phyloP scores from a whole-genome alignment of 495 filamentous ascomycete genomes.

The Beverwykella pulmonaria region DNA sequence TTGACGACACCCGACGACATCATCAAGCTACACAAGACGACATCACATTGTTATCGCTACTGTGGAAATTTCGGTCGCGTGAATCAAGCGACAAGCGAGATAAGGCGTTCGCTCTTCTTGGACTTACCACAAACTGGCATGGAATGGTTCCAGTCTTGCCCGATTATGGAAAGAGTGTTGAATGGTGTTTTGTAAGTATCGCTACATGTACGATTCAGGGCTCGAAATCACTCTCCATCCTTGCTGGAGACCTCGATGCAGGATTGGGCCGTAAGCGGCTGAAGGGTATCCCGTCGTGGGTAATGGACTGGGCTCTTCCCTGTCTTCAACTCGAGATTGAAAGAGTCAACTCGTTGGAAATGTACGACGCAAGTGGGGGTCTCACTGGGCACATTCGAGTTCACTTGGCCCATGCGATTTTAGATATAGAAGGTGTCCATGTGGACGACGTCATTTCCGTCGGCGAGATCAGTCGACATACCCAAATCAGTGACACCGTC shows the following conservation, averaged over 20 bases:
- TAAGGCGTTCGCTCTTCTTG: constrained; percentile 39
- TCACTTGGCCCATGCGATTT: constrained; percentile 21
- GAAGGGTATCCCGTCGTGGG: constrained; percentile 33
- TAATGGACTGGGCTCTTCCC: constrained; percentile 36
- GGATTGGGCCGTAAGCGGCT: constrained; percentile 14
- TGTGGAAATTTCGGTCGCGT: constrained; percentile 36
- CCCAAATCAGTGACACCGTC: constrained; percentile 21
- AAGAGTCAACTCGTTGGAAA: constrained; percentile 18
- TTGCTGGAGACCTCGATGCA: constrained; percentile 24
- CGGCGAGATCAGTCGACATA: constrained; percentile 25
- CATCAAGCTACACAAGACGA: constrained; percentile 8
- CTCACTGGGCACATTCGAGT: background rate
- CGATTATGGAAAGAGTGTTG: constrained; percentile 22
- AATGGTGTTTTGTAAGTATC: constrained; percentile 4
- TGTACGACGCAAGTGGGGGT: constrained; percentile 29
- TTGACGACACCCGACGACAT: constrained; percentile 29
- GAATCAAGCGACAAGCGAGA: constrained; percentile 38
- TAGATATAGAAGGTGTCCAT: constrained; percentile 21
- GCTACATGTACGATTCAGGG: constrained; percentile 6
- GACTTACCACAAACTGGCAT: constrained; percentile 34
- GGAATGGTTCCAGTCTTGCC: constrained; percentile 21
- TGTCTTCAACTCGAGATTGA: constrained; percentile 21
- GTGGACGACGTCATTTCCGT: constrained; percentile 34
- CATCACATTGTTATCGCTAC: constrained; percentile 23
- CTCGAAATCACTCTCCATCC: constrained; percentile 17